Base-by-base conservation (phyloP, 148 eudicot species). In the Selenicereus undatus region DNA sequence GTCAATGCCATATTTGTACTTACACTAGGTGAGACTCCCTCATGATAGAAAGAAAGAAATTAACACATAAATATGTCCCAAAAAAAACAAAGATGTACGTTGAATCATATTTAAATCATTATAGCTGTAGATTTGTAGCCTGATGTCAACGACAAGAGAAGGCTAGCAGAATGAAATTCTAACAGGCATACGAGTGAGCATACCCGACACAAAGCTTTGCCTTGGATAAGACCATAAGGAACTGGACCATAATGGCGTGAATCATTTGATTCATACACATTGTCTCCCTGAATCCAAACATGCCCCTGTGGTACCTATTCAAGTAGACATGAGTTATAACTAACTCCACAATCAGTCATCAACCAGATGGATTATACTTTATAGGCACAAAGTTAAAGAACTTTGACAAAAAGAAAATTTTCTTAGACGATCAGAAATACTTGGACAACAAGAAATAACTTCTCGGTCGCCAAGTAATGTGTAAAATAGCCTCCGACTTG, bases 231-330 rank as follows among this genome's bases (percentile, higher is more conserved):
- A 50, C 93, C 97, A 76, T 87, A 91, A 48, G 98, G 97, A 82
- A 94, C 84, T 62, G 98, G 91, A 32, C 98, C 98, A 75, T 86
- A 85, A 71, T 93, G 87, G 12, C 97, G 85, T 52, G 98, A 94
- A 88, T 94, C 98, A 32, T 83, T 86, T 50, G 98, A 94, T 18
- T 91, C 88, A 85, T 90, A 89, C 20, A 86, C 76, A 82, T 94
- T 94, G 89, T 94, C 98, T 54, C 98, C 98, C 77, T 93, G 98
- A 82, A 94, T 85, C 98, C 98, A 94, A 73, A 92, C 91, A 89
- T 93, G 97, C 64, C 97, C 98, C 83, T 91, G 90, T 16, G 97
- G 98, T 58, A 94, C 94, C 98, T 94, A 83, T 74, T 54, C 69
- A 73, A 39, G 35, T 4, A 76, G 74, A n/a, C 29, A 76, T 45